Base-by-base conservation (phyloP, 2,329 filamentous ascomycete genomes). In the Trichoderma arundinaceum region DNA sequence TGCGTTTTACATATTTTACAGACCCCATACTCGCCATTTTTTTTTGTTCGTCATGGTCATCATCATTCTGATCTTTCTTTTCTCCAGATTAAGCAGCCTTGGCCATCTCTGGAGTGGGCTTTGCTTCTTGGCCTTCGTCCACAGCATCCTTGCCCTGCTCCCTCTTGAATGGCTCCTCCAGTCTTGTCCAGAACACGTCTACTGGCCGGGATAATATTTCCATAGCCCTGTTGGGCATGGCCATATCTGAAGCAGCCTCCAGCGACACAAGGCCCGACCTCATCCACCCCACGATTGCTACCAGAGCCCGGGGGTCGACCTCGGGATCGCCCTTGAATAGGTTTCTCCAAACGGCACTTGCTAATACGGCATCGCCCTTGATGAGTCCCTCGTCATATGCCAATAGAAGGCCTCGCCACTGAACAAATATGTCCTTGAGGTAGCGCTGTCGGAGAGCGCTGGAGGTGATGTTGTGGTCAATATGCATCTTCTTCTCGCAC, bases 311-410 rank as follows among this genome's bases (percentile, higher is more conserved):
- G 41, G 82, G 76, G 68, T 88, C 84, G 15, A 81, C 79, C 67
- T 85, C 82, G 33, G 82, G 79, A 54, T 79, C 77, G 22, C 87
- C 92, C 80, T 94, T 93, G 83, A 92, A 96, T 64, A 99, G 75
- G 78, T 98, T 98, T 73, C 95, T 86, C 95, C 95, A 99, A 54
- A 99, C 83, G 8, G 95, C 95, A 48, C 90, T 84, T 3, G 90
- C 92, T 13, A 95, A 83, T 64, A 92, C 86, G 13, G 91, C 89
- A 75, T 96, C 92, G 9, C 90, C 90, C 76, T 88, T 89, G 70
- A 88, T 83, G 51, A 96, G 75, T 0, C 91, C 92, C 80, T 95
- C 92, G 75, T 96, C 92, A 76, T 94, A 95, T 1, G 92, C 92
- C 7, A 93, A 84, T 22, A 96, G 83, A 63, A 94, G 82, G 35